phyloP scores from a whole-genome alignment of 495 filamentous ascomycete genomes.

The Xylaria venustula region DNA sequence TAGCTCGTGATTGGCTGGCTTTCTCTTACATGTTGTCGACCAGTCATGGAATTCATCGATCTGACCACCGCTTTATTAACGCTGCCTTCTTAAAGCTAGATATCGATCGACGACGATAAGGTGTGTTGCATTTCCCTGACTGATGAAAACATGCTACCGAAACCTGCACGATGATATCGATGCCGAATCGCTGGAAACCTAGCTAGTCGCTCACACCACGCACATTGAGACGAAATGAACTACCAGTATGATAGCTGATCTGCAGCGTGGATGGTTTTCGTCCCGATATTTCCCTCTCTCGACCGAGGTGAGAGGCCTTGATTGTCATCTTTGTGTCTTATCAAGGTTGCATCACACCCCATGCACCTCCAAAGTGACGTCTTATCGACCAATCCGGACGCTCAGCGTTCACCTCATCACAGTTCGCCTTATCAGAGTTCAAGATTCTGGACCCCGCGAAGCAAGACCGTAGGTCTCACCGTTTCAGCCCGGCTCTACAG shows the following conservation, averaged over 20 bases:
- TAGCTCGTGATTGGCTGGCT: background rate
- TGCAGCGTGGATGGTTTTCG: too few relatives aligned
- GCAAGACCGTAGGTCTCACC: too few relatives aligned
- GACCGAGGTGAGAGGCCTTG: background rate
- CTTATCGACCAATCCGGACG: slow-evolving; percentile 12
- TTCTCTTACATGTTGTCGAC: background rate
- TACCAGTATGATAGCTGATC: too few relatives aligned
- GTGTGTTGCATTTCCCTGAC: background rate
- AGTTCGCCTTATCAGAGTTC: too few relatives aligned
- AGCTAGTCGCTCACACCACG: too few relatives aligned
- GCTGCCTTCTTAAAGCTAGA: background rate
- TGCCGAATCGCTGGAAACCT: too few relatives aligned
- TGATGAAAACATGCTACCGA: background rate
- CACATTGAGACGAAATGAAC: too few relatives aligned
- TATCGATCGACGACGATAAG: background rate
- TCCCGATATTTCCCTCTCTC: background rate
- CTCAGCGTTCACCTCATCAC: too few relatives aligned
- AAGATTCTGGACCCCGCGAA: too few relatives aligned
- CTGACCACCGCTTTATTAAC: background rate
- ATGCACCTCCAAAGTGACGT: background rate
- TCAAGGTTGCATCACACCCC: slow-evolving; percentile 7
- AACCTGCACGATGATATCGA: too few relatives aligned
- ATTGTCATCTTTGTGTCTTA: background rate
- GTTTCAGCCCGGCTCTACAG: background rate
- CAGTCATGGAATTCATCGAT: background rate